phyloP scores from a whole-genome alignment of 495 filamentous ascomycete genomes.

The Sporormia fimetaria region DNA sequence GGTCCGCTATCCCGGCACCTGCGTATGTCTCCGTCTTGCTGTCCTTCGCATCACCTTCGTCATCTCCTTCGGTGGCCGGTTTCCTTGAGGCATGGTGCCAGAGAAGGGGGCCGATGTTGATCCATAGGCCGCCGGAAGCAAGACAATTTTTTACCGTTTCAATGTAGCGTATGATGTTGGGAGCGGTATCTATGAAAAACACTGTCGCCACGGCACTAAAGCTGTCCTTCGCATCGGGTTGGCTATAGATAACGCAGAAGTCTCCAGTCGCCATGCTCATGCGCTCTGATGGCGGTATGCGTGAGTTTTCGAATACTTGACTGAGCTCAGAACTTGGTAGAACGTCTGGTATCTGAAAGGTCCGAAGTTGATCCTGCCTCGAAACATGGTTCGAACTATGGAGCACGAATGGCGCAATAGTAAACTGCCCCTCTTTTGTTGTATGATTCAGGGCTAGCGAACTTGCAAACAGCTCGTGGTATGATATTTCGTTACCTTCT shows the following conservation, averaged over 20 bases:
- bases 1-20: constrained; percentile 53
- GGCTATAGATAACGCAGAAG: constrained; percentile 64
- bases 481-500: constrained; percentile 94
- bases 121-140: constrained; percentile 65
- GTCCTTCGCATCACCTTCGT: neutral
- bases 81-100: constrained; percentile 56
- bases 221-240: constrained; percentile 41
- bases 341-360: constrained; percentile 63
- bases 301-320: constrained; percentile 24
- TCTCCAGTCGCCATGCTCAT: constrained; percentile 85
- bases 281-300: constrained; percentile 35
- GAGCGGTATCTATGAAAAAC: constrained; percentile 95
- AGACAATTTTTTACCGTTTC: constrained; percentile 70
- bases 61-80: constrained; percentile 34
- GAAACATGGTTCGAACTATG: constrained; percentile 68
- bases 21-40: constrained; percentile 2
- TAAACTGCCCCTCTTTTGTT: constrained; percentile 33
- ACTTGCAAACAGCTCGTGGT: constrained; percentile 79
- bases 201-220: constrained; percentile 81
- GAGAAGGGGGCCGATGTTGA: constrained; percentile 80
- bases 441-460: constrained; percentile 81
- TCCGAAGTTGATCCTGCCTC: constrained; percentile 57
- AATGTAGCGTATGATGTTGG: constrained; percentile 80
- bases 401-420: constrained; percentile 67
- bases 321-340: constrained; percentile 52